phyloP scores from a whole-genome alignment of 495 filamentous ascomycete species.

The Articulospora tetracladia region DNA sequence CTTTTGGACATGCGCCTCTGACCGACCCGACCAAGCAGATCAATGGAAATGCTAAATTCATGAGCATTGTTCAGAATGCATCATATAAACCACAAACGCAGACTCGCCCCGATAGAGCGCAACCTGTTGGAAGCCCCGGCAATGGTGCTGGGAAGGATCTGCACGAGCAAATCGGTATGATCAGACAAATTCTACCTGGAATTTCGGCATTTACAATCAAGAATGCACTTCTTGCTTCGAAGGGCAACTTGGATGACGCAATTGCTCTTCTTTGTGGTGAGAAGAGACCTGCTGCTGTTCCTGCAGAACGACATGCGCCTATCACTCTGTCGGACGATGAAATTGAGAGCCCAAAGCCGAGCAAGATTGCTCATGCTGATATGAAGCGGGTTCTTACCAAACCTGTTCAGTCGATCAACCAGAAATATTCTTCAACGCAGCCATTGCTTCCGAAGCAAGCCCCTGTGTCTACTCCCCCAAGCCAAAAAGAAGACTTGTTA shows the following conservation, averaged over 20 bases:
- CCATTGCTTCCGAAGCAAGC: constrained; percentile 17
- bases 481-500: constrained; percentile 49
- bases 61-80: constrained; percentile 12
- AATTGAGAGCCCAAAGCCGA: constrained; percentile 11
- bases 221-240: constrained; percentile 46
- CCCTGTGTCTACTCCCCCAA: constrained; percentile 25
- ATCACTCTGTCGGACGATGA: constrained; percentile 29
- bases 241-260: constrained; percentile 58
- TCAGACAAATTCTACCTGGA: constrained; percentile 48
- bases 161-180: constrained; percentile 50
- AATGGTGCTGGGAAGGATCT: constrained; percentile 52
- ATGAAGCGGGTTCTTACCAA: constrained; percentile 44
- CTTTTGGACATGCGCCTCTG: not conserved
- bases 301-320: constrained; percentile 30
- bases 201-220: constrained; percentile 45
- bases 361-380: constrained; percentile 42
- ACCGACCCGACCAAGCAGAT: constrained; percentile 3
- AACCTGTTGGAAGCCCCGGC: constrained; percentile 40
- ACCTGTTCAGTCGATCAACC: constrained; percentile 49
- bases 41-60: constrained; percentile 20
- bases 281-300: constrained; percentile 21
- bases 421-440: constrained; percentile 53
- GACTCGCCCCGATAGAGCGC: constrained; percentile 52
- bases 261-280: constrained; percentile 42
- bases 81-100: constrained; percentile 17